Percentiles rank a stretch among this genome's conserved stretches.
phyloP scores from a whole-genome alignment of 345 rosid species.

The Euphorbia peplus region DNA sequence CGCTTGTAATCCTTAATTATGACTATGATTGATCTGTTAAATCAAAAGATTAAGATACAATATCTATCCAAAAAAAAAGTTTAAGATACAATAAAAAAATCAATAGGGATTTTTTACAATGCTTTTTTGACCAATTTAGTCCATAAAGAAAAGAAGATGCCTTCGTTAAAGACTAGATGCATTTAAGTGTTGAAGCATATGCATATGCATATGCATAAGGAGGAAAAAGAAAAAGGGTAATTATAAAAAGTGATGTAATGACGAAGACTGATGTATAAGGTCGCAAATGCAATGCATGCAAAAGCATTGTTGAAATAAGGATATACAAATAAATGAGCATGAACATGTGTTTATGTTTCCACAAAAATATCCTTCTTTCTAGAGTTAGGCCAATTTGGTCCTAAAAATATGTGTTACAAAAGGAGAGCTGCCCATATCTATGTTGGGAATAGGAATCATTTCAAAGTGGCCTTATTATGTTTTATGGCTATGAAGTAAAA shows the following conservation, averaged over 20 bases:
- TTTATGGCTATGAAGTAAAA: background rate
- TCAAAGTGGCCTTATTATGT: background rate
- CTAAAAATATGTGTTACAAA: background rate
- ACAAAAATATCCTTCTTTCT: constrained; percentile 25
- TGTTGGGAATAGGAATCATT: background rate
- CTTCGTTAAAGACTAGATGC: constrained; percentile 28
- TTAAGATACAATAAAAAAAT: no score
- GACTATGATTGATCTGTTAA: no score
- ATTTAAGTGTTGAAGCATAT: constrained; percentile 21
- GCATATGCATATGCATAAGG: constrained; percentile 1
- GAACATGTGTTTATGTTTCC: constrained; percentile 20
- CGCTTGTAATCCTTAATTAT: no score
- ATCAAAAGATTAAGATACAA: no score
- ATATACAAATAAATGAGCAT: background rate
- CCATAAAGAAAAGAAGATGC: constrained; percentile 22
- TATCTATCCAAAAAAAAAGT: no score
- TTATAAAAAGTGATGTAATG: background rate
- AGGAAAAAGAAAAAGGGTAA: constrained; percentile 18
- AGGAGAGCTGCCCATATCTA: background rate
- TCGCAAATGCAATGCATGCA: constrained; percentile 26
- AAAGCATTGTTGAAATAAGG: constrained; percentile 3
- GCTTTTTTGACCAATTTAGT: no score
- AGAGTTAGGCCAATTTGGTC: background rate
- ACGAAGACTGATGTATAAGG: no score
- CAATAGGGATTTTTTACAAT: no score